phyloP scores from a whole-genome alignment of 2,329 filamentous ascomycete species.

The Ceratocystis cacaofunesta region DNA sequence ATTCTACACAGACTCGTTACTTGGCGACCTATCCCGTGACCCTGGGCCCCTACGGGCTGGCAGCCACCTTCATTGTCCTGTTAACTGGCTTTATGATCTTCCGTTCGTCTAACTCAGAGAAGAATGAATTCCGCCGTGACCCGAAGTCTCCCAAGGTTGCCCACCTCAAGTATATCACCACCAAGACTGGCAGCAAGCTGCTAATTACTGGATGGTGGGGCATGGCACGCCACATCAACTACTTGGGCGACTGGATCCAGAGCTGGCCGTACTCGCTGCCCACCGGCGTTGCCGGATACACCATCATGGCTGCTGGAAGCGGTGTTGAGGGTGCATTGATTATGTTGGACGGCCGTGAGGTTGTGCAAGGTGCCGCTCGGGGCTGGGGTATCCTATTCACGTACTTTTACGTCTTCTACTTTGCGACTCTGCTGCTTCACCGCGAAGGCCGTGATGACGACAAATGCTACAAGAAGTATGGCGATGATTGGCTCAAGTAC shows the following conservation, averaged over 20 bases:
- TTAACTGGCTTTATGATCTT: conserved; percentile 74
- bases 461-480: conserved; percentile 84
- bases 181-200: conserved; percentile 64
- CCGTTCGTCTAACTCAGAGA: conserved; percentile 84
- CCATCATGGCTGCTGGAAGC: conserved; percentile 45
- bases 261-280: conserved; percentile 81
- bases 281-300: conserved; percentile 70
- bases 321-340: conserved; percentile 37
- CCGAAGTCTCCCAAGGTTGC: conserved; percentile 64
- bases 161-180: conserved; percentile 76
- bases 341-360: conserved; percentile 44
- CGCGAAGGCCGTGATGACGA: conserved; percentile 77
- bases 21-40: conserved; percentile 66
- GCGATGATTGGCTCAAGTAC: conserved; percentile 81
- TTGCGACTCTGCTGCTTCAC: conserved; percentile 72
- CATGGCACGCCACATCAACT: conserved; percentile 82
- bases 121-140: conserved; percentile 84
- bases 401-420: conserved; percentile 91
- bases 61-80: conserved; percentile 52
- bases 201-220: conserved; percentile 91
- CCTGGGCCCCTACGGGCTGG: conserved; percentile 54
- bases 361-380: conserved; percentile 55
- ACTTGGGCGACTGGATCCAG: conserved; percentile 89
- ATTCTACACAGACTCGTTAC: conserved; percentile 72
- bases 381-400: conserved; percentile 81